These are phyloP conservation scores for Solanum chacoense DNA, from an alignment of 305 asterid genomes.

Conservation along the genomic window DNA sequence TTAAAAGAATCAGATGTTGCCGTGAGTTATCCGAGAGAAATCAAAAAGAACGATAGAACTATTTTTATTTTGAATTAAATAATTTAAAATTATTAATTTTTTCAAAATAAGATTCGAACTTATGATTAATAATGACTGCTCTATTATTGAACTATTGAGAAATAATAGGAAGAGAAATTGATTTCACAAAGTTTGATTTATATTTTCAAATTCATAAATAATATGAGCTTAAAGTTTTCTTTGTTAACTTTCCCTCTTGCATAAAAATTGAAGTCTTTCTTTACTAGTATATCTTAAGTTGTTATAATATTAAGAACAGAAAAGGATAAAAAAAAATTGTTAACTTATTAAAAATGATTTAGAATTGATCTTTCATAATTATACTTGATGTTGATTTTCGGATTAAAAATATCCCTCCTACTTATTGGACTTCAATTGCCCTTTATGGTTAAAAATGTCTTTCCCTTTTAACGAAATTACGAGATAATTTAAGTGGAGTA, in stretches of 20 bases:
- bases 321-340: neutral
- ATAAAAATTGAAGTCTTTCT: neutral
- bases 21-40: neutral
- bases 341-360: neutral
- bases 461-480: neutral
- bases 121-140: neutral
- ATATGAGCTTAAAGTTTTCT: neutral
- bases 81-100: too few relatives aligned
- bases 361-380: neutral
- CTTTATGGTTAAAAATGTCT: neutral
- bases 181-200: neutral
- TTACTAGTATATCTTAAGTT: neutral
- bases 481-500: neutral
- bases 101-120: neutral
- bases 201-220: neutral
- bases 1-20: accelerated
- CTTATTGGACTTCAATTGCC: neutral
- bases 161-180: neutral
- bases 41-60: neutral
- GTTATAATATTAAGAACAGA: neutral
- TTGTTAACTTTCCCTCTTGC: neutral
- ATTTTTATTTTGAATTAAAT: neutral
- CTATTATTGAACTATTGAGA: neutral
- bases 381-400: neutral
- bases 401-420: neutral